Evolutionary conservation across 2,329 filamentous ascomycete genomes (phyloP), one percentile per base, ranked within the genome.

Genomic region (Pseudopyrenochaeta lycopersici): DNA sequence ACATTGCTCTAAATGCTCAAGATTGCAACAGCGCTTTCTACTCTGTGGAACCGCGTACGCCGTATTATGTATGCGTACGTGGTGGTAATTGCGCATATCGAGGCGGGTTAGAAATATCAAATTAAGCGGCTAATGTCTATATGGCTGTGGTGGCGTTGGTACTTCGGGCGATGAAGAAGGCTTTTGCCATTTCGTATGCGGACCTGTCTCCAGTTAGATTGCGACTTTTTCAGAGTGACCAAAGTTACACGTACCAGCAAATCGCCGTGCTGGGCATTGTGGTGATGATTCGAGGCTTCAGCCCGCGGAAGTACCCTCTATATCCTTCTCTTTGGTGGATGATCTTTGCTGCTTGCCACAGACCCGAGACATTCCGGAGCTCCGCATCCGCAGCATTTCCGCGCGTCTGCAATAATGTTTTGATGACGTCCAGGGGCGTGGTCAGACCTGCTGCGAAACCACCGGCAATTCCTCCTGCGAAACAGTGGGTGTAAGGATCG

Each of bases 241-340:
- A 29, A 4, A 41, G 17, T 12, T 41, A 10, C 14, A 77, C 83
- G 71, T 75, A 95, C 95, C 95, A 99, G 83, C 95, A 99, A 72
- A 99, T 99, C n/a, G 95, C 95, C 30, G 95, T 99, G 79, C 93
- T 97, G 17, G 95, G 95, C 90, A 98, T 98, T 1, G 95, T 97
- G 10, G 93, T 97, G 58, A 99, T 88, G 42, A 99, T 89, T 70
- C 95, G 85, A 41, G 95, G 95, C 67, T 90, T 88, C 73, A 97
- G 86, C 38, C 95, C 95, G 73, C 96, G 93, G 80, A 97, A 93
- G 78, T 98, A 99, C 3, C 95, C 95, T 51, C 81, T 82, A 68
- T 90, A 83, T 31, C 95, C 95, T 73, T 96, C 94, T 71, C 93
- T 87, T 67, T 86, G 85, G 75, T 92, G 90, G 60, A 97, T 88